Base-by-base conservation (phyloP, 768 basidiomycete genomes). In the Leccinum sublutescens region DNA sequence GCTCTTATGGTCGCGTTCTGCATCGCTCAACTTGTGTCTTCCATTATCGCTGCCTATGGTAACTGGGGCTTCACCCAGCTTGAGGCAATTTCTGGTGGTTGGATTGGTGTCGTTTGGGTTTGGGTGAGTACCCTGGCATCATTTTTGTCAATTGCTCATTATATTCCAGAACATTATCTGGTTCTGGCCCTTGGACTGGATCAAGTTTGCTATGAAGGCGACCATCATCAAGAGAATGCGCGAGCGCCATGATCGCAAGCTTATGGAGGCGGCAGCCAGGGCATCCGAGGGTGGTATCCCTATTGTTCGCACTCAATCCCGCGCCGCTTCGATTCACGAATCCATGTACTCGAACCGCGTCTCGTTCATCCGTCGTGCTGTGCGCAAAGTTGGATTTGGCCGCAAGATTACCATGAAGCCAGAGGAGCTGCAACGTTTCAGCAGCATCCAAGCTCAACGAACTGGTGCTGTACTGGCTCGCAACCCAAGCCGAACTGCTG, bases 91-190 rank as follows among this genome's bases (percentile, higher is more conserved):
- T 91, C 89, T 61, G 95, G 91, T 71, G 91, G 87, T 27, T 98
- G 95, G 95, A 92, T 98, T 64, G 96, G 95, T 77, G 95, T 98
- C 64, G 82, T 96, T 59, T 98, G 95, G 95, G 83, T 95, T 64
- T 95, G 93, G 92, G 92, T 93, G 78, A 45, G 88, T 83, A 11
- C 5, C 0, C 51, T 45, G 9, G 47, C 17, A 31, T 23, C 21
- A 38, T 27, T 51, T 31, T 14, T 38, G 10, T 43, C 29, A 17
- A 11, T 48, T 50, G 23, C 63, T 74, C 10, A 71, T 60, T 9
- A 12, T 15, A 15, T 25, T 3, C 14, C 68, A 95, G 95, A 90
- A 98, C 79, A 90, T 97, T 64, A 67, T 95, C 57, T 96, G 96
- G 95, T 98, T 95, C 84, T 73, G 91, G 64, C 96, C 96, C 54